A percentile compares a stretch with the other conserved stretches of the same genome.
Evolutionary conservation across 1,284 basidiomycete species (phyloP).

Genomic region (Cryptococcus hybrid): DNA sequence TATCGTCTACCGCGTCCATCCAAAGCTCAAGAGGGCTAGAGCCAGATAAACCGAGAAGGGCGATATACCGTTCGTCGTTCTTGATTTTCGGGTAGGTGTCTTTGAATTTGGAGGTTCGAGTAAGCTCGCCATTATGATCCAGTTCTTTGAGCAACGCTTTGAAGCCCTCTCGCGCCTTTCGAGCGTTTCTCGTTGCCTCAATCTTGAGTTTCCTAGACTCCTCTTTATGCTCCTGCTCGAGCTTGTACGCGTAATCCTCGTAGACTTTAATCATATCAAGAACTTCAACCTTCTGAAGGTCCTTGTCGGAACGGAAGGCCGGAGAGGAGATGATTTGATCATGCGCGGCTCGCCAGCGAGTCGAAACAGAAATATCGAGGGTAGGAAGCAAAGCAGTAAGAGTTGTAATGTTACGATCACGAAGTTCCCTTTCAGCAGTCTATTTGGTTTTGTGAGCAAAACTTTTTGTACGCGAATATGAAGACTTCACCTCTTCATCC

Average conservation of each 20-base stretch:
- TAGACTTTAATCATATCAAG: constrained; percentile 87
- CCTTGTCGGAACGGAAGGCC: constrained; percentile 69
- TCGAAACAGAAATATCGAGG: constrained; percentile 80
- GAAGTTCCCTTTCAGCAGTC: constrained; percentile 72
- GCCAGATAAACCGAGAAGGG: constrained; percentile 85
- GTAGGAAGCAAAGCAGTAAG: constrained; percentile 75
- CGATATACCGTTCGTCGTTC: constrained; percentile 75
- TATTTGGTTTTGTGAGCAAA: constrained; percentile 36
- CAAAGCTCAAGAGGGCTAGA: constrained; percentile 94
- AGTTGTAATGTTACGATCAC: constrained; percentile 71
- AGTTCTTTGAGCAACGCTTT: constrained; percentile 73
- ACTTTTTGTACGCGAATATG: background rate
- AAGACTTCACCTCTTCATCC: constrained; percentile 69
- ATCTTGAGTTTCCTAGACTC: constrained; percentile 71
- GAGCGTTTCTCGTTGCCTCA: constrained; percentile 75
- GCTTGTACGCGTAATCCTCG: constrained; percentile 82
- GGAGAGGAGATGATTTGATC: constrained; percentile 69
- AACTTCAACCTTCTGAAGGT: constrained; percentile 75
- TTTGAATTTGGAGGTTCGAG: constrained; percentile 86
- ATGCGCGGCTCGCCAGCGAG: constrained; percentile 81
- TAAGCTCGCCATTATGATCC: constrained; percentile 65
- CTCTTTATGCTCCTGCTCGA: constrained; percentile 85
- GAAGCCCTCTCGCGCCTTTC: constrained; percentile 86
- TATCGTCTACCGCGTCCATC: constrained; percentile 86
- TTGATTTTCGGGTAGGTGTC: constrained; percentile 66